Conservation (phyloP, 495 filamentous ascomycete species). For the Acidiella bohemica region DNA sequence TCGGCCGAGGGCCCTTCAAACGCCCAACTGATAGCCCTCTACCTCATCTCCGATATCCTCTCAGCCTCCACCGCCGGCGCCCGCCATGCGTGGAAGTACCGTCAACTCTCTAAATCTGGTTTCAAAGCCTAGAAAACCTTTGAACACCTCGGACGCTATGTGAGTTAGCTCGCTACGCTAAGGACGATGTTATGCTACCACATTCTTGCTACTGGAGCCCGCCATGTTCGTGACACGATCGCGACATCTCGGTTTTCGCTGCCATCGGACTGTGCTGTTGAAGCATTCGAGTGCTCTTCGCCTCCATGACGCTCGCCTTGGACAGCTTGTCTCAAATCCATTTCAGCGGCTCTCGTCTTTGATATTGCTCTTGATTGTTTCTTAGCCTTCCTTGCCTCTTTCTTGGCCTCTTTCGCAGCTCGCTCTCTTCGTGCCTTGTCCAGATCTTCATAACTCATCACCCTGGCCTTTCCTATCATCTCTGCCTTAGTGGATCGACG, state of each 20-base stretch:
- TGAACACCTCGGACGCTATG: slow-evolving; percentile 71
- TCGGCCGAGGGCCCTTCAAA: slow-evolving; percentile 58
- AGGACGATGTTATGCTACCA: too few relatives aligned
- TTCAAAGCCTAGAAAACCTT: slow-evolving; percentile 61
- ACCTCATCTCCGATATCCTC: slow-evolving; percentile 77
- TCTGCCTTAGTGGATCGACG: slow-evolving; percentile 5
- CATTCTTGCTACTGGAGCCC: background rate
- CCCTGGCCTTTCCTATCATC: slow-evolving; percentile 9
- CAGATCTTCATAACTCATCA: slow-evolving; percentile 13
- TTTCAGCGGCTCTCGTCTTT: background rate
- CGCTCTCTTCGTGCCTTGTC: slow-evolving; percentile 6
- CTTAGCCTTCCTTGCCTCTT: background rate
- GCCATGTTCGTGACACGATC: background rate
- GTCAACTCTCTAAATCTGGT: slow-evolving; percentile 67
- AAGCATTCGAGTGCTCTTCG: background rate
- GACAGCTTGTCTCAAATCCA: background rate
- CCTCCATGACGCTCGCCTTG: background rate
- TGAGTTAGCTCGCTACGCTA: too few relatives aligned
- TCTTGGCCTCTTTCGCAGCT: background rate
- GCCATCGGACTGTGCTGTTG: background rate
- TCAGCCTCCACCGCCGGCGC: slow-evolving; percentile 72
- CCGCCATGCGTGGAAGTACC: slow-evolving; percentile 80
- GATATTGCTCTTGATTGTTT: background rate
- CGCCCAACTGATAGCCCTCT: slow-evolving; percentile 69
- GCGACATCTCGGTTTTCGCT: background rate